Percentiles rank a stretch among this genome's conserved stretches.
Conservation (phyloP, 2,329 filamentous ascomycete genomes). For the Ophiocordyceps camponoti-rufipedis region DNA sequence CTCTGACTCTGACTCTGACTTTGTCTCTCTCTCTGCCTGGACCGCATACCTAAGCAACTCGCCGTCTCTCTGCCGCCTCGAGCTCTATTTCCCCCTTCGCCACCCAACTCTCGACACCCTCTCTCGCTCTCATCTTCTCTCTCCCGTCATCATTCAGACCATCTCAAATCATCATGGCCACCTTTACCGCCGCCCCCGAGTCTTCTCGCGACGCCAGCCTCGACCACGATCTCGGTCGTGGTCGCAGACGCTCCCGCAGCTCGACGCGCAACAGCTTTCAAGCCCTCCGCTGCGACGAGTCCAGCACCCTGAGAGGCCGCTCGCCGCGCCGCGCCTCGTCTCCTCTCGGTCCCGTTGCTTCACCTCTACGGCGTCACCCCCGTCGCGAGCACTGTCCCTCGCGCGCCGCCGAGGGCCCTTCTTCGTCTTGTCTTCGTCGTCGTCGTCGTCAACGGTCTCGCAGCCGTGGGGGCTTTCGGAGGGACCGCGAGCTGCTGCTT, state of each 20-base stretch:
- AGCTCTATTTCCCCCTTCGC: too few species aligned
- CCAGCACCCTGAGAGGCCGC: slow-evolving; percentile 23
- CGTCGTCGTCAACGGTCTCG: not conserved
- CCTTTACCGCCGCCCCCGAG: not conserved
- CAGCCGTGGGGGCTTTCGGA: slow-evolving; percentile 8
- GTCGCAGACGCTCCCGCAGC: slow-evolving; percentile 22
- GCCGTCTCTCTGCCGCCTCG: too few species aligned
- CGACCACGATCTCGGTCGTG: slow-evolving; percentile 14
- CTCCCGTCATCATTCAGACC: not conserved
- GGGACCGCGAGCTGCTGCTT: slow-evolving; percentile 11
- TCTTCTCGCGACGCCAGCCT: not conserved
- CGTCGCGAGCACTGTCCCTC: slow-evolving; percentile 27
- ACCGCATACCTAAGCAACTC: too few species aligned
- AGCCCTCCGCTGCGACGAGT: slow-evolving; percentile 18
- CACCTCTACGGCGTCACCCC: slow-evolving; percentile 9
- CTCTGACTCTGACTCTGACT: too few species aligned
- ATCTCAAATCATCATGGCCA: not conserved
- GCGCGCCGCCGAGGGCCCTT: slow-evolving; percentile 10
- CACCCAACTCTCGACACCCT: too few species aligned
- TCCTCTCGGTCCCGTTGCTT: slow-evolving; percentile 12
- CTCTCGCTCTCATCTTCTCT: not conserved
- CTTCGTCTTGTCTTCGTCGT: slow-evolving; percentile 8
- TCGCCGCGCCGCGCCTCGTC: slow-evolving; percentile 21
- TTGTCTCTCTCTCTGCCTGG: too few species aligned
- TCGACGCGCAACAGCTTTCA: slow-evolving; percentile 14